Percentiles rank a stretch among this genome's conserved stretches.
Conservation (phyloP, 345 rosid genomes). For the Turritis glabra region DNA sequence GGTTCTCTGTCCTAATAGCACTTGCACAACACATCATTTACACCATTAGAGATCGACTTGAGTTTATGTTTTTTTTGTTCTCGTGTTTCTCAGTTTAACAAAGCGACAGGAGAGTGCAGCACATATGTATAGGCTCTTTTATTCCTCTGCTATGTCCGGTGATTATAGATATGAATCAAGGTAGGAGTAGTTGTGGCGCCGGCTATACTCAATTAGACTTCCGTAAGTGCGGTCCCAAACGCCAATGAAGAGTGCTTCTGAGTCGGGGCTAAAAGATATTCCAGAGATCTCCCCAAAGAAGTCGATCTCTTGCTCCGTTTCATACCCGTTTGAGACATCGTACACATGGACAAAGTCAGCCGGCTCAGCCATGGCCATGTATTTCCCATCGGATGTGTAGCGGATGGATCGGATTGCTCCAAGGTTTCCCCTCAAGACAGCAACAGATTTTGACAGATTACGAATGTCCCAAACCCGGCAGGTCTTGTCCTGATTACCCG, state of each 20-base stretch:
- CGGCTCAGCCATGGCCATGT: conserved; percentile 85
- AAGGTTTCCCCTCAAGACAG: conserved; percentile 72
- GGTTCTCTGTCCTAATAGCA: conserved; percentile 20
- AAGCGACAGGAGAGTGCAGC: conserved; percentile 54
- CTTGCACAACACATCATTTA: conserved; percentile 40
- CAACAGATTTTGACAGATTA: conserved; percentile 56
- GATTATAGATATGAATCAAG: conserved; percentile 50
- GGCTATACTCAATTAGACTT: conserved; percentile 69
- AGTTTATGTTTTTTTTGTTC: not conserved
- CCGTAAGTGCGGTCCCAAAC: conserved; percentile 93
- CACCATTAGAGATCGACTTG: conserved; percentile 9
- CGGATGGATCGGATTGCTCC: conserved; percentile 80
- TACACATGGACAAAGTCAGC: conserved; percentile 84
- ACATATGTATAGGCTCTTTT: conserved; percentile 34
- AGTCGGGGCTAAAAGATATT: conserved; percentile 71
- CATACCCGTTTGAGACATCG: conserved; percentile 57
- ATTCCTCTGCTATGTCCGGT: conserved; percentile 39
- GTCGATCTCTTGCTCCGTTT: conserved; percentile 74
- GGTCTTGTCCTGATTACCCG: conserved; percentile 86
- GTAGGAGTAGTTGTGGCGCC: conserved; percentile 59
- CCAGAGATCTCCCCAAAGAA: conserved; percentile 87
- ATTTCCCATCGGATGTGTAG: conserved; percentile 67
- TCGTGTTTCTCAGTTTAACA: conserved; percentile 28
- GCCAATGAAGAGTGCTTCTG: conserved; percentile 74
- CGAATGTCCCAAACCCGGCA: conserved; percentile 76